Evolutionary conservation across 139 green algal species (phyloP).

Genomic region (Tetradesmus obliquus): DNA sequence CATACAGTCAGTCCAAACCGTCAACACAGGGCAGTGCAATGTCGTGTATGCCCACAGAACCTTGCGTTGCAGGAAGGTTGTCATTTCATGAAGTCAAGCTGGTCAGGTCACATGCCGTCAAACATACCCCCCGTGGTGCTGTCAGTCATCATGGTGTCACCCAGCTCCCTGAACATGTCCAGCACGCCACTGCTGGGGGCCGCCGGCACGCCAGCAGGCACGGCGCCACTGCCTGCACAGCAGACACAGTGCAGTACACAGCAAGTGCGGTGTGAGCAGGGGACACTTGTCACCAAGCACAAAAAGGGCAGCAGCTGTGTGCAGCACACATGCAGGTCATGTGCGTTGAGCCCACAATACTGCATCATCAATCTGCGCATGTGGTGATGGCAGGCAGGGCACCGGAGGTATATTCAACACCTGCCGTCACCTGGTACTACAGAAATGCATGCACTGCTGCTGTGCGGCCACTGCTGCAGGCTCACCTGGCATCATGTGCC

Average conservation of each 20-base stretch:
- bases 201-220: neutral
- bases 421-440: neutral
- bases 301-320: neutral
- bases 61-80: no score
- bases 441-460: neutral
- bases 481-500: conserved; percentile 23
- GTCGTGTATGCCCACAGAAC: no score
- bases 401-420: neutral
- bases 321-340: neutral
- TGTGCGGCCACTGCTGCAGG: neutral
- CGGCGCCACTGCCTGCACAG: neutral
- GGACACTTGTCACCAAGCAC: neutral
- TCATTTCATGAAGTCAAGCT: no score
- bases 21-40: no score
- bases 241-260: neutral
- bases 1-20: no score
- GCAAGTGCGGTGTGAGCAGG: neutral
- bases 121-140: neutral
- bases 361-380: neutral
- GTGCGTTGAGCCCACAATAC: neutral
- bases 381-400: neutral
- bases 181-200: neutral
- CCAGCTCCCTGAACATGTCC: conserved; percentile 20
- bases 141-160: neutral
- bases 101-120: neutral